Base-by-base conservation (phyloP, 2,329 filamentous ascomycete genomes). In the Microdochium nivale region DNA sequence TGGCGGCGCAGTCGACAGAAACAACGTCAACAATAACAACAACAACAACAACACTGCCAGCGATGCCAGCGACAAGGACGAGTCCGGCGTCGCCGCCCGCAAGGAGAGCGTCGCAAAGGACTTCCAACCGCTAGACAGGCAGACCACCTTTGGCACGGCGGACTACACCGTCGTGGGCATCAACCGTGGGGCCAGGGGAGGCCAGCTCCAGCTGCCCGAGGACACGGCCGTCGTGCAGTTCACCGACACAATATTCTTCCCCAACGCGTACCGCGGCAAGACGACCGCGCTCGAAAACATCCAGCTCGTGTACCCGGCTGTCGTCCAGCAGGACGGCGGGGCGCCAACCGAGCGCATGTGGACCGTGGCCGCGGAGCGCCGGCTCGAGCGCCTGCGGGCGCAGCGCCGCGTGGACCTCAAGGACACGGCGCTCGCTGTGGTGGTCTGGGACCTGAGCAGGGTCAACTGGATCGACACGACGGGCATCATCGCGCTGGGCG, bases 211-310 rank as follows among this genome's bases (percentile, higher is more conserved):
- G 56, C 59, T 73, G 24, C 74, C 68, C 1, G 64, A 70, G 2
- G 79, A 83, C 56, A 72, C 74, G 1, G 78, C 77, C 27, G 66
- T 84, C 33, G 79, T 84, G 60, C 70, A 70, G 3, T 80, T 83
- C 63, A 74, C 71, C 33, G 77, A 81, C 52, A 74, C 77, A 1
- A 66, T 84, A 33, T 77, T 84, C 64, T 85, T 84, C 67, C 77
- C 75, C 54, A 84, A 85, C 59, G 79, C 80, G 2, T 78, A 79
- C 52, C 67, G 73, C 40, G 59, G 54, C 51, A 66, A 65, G 51
- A 49, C 56, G 2, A 50, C 49, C 3, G 52, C 62, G 3, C 60
- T 65, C 46, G 63, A 66, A 53, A 59, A 59, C 7, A 58, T 65
- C 23, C 62, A 63, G 53, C 59, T 66, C 13, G 60, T 62, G 47